phyloP scores from a whole-genome alignment of 768 basidiomycete species.

The Coprinellus micaceus region DNA sequence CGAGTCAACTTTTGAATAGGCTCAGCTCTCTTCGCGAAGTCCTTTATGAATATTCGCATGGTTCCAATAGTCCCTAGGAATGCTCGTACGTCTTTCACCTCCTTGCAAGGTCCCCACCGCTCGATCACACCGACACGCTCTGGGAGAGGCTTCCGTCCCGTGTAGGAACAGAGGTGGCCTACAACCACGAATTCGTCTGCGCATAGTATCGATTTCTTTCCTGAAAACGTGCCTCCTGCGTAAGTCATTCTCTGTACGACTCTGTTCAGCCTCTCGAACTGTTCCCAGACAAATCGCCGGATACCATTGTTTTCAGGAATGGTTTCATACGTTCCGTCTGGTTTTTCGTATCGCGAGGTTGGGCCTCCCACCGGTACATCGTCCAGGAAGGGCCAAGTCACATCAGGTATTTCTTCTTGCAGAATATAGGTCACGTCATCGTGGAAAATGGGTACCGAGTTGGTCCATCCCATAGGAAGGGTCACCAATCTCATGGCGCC shows the following conservation, averaged over 20 bases:
- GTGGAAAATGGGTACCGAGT: slow-evolving; percentile 11
- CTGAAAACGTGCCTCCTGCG: slow-evolving; percentile 7
- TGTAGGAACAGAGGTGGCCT: slow-evolving; percentile 34
- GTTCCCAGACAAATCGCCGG: slow-evolving; percentile 34
- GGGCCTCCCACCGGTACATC: slow-evolving; percentile 33
- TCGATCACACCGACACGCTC: slow-evolving; percentile 15
- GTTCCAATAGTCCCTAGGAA: slow-evolving; percentile 27
- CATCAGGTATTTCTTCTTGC: slow-evolving; percentile 31
- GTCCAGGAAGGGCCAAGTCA: slow-evolving; percentile 32
- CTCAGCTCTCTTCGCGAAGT: slow-evolving; percentile 17
- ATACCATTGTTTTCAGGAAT: slow-evolving; percentile 31
- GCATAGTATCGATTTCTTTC: slow-evolving; percentile 29
- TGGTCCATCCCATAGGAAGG: slow-evolving; percentile 14
- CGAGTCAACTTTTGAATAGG: slow-evolving; percentile 18
- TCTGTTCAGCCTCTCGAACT: slow-evolving; percentile 26
- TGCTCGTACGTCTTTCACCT: slow-evolving; percentile 15
- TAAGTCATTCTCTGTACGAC: slow-evolving; percentile 27
- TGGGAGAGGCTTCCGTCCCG: slow-evolving; percentile 26
- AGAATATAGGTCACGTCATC: slow-evolving; percentile 21
- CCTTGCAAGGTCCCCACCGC: slow-evolving; percentile 21
- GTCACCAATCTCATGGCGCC: slow-evolving; percentile 6
- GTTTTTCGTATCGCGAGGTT: slow-evolving; percentile 20
- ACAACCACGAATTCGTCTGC: slow-evolving; percentile 25
- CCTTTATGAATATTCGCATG: slow-evolving; percentile 18
- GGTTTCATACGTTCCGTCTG: slow-evolving; percentile 25